phyloP scores from a whole-genome alignment of 2,329 filamentous ascomycete genomes.

The Colletotrichum sp. region DNA sequence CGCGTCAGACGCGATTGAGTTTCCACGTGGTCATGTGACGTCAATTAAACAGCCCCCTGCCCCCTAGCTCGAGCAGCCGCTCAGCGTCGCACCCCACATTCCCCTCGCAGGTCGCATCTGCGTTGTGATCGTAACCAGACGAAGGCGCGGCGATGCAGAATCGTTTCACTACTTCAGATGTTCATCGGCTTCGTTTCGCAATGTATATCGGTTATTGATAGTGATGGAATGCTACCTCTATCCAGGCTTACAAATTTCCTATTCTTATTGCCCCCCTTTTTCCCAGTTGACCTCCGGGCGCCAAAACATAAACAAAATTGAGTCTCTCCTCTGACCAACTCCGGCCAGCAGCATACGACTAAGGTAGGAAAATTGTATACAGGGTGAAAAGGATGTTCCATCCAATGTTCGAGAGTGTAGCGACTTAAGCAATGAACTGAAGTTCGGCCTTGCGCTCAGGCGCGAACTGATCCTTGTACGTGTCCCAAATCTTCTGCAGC shows the following conservation, averaged over 20 bases:
- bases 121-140: not conserved
- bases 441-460: constrained; percentile 67
- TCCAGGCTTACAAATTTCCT: not conserved
- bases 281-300: not conserved
- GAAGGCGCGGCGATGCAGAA: not conserved
- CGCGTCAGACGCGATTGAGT: constrained; percentile 12
- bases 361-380: not conserved
- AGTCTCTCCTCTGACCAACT: not conserved
- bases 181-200: not conserved
- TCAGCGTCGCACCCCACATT: not conserved
- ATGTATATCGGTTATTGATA: not conserved
- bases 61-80: not conserved
- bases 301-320: not conserved
- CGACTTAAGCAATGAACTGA: constrained; percentile 63
- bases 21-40: constrained; percentile 15
- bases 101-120: not conserved
- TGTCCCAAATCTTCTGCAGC: constrained; percentile 74
- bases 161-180: not conserved
- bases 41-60: not conserved
- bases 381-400: not conserved
- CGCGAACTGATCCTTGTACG: constrained; percentile 80
- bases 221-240: not conserved
- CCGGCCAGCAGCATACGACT: not conserved
- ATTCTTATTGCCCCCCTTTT: not conserved
- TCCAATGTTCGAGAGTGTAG: not conserved